Evolutionary conservation across 2,329 filamentous ascomycete species (phyloP).

Genomic region (Pezicula neosporulosa): DNA sequence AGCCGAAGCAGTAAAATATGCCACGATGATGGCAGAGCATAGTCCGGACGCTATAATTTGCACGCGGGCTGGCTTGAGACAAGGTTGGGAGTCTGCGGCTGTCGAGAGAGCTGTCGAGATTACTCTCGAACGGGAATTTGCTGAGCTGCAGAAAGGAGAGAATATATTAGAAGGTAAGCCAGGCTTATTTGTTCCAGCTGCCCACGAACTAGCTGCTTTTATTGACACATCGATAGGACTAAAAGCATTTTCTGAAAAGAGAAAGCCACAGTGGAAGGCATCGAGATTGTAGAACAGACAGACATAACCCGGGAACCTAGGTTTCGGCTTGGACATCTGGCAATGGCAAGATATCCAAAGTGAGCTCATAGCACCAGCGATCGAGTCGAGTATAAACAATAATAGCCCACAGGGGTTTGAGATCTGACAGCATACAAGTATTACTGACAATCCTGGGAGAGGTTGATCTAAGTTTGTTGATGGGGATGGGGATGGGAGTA

Average conservation of each 20-base stretch:
- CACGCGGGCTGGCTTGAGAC: slow-evolving; percentile 62
- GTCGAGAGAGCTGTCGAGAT: slow-evolving; percentile 53
- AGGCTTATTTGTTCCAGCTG: slow-evolving; percentile 10
- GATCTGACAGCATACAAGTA: too few relatives aligned
- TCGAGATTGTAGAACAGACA: slow-evolving; percentile 15
- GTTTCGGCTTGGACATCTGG: too few relatives aligned
- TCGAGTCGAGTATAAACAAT: too few relatives aligned
- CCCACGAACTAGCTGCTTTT: slow-evolving; percentile 8
- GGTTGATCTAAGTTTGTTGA: too few relatives aligned
- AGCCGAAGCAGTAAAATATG: slow-evolving; percentile 55
- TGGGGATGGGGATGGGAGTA: too few relatives aligned
- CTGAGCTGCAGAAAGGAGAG: slow-evolving; percentile 56
- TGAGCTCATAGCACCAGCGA: too few relatives aligned
- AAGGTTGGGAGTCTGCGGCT: slow-evolving; percentile 65
- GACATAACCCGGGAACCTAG: too few relatives aligned
- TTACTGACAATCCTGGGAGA: too few relatives aligned
- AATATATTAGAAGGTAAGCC: slow-evolving; percentile 66
- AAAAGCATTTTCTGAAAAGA: slow-evolving; percentile 6
- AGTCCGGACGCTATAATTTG: slow-evolving; percentile 73
- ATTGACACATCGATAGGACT: not conserved
- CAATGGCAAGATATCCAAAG: too few relatives aligned
- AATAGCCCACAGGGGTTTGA: too few relatives aligned
- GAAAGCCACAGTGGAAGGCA: slow-evolving; percentile 3
- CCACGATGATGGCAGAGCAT: slow-evolving; percentile 57
- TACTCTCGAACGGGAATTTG: slow-evolving; percentile 53